Evolutionary conservation across 176 grass and related monocot species (phyloP), one percentile per base, ranked within the genome.

Genomic region (Pontederia crassipes): DNA sequence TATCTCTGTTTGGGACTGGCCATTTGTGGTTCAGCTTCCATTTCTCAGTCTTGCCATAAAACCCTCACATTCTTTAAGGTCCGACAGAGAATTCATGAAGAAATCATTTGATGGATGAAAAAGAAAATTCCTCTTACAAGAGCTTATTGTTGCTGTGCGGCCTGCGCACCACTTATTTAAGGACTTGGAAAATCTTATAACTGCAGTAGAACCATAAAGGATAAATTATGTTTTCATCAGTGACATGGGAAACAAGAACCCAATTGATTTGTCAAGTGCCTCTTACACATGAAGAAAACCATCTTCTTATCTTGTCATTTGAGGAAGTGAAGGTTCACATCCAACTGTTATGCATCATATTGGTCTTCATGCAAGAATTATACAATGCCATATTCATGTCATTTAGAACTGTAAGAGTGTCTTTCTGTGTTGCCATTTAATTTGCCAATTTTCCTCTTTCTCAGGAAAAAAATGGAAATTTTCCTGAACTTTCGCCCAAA

Each of bases 101-200:
- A 98, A 98, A 54, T 98, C 84, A 20, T 98, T 98, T 54, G 93
- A 98, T 0, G 84, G 93, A 65, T 98, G 93, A 52, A 89, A 87
- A 1, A 87, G 82, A 16, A 84, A 98, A 24, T 98, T 0, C 93
- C 93, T 87, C 88, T 92, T 0, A 87, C 88, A 1, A 92, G 74
- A 0, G 93, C 93, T 77, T 0, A 88, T 84, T 0, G 88, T 98
- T 4, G 87, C 88, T 0, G 93, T 92, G 74, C 87, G 92, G 32
- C 2, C 3, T 92, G 76, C 61, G 86, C 93, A 29, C 89, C 88
- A 7, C 93, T 98, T 20, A 98, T 74, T 47, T 84, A 92, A 50
- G 93, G 88, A 75, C 92, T 98, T 74, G 89, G 57, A 92, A 98
- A 55, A 98, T 68, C 65, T 98, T 98, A 69, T 98, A 92, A 59